phyloP scores from a whole-genome alignment of 1,284 basidiomycete species.

The Laetiporus sulphureus region DNA sequence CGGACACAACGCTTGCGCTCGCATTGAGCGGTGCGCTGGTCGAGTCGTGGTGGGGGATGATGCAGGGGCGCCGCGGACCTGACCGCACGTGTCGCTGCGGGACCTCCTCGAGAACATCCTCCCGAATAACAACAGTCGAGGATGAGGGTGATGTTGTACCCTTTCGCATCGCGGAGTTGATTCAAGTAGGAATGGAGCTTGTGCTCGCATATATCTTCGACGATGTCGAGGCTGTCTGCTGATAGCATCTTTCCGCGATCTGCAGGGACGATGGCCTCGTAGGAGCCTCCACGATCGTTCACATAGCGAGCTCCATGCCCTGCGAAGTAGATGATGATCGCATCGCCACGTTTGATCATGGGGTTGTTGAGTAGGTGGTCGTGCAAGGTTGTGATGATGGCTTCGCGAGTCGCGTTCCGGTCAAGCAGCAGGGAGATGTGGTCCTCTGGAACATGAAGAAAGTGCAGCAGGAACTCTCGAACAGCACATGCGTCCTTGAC shows the following conservation, averaged over 20 bases:
- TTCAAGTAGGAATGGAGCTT: constrained; percentile 7
- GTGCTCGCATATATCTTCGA: constrained; percentile 8
- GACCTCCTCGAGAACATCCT: neutral
- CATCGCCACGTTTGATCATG: constrained; percentile 2
- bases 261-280: constrained; percentile 6
- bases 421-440: neutral
- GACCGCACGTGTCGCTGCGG: neutral
- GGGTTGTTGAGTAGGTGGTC: constrained; percentile 1
- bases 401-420: neutral
- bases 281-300: neutral
- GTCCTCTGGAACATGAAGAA: neutral
- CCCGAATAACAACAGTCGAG: constrained; percentile 5
- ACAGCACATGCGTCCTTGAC: too few relatives aligned
- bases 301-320: constrained; percentile 7
- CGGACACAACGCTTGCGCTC: neutral
- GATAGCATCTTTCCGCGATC: constrained; percentile 1
- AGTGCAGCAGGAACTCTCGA: neutral
- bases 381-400: neutral
- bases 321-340: constrained; percentile 7
- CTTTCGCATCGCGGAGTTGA: constrained; percentile 4
- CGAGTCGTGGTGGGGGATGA: constrained; percentile 9
- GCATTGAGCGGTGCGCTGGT: neutral
- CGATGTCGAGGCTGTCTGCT: neutral
- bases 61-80: constrained; percentile 9
- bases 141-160: too few relatives aligned